Evolutionary conservation across 2,329 filamentous ascomycete genomes (phyloP).

Genomic region (Metarhizium album): DNA sequence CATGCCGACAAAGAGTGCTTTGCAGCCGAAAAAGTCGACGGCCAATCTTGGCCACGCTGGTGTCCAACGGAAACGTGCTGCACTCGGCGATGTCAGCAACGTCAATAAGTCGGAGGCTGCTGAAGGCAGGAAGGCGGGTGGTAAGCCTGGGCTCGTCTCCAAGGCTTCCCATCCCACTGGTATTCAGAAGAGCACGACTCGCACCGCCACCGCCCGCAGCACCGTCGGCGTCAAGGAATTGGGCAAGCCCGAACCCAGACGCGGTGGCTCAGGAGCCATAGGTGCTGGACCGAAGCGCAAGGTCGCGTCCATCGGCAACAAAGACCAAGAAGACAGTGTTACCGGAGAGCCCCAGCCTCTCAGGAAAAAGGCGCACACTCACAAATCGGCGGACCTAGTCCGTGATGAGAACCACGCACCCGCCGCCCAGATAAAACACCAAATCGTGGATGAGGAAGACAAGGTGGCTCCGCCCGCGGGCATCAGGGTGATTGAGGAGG

Average conservation of each 20-base stretch:
- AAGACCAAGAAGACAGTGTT: conserved; percentile 44
- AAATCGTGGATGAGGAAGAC: conserved; percentile 8
- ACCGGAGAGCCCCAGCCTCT: conserved; percentile 58
- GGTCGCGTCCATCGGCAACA: conserved; percentile 33
- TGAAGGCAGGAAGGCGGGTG: conserved; percentile 63
- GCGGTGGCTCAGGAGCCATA: conserved; percentile 55
- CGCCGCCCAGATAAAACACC: conserved; percentile 19
- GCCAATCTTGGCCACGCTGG: conserved; percentile 37
- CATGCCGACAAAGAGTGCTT: conserved; percentile 47
- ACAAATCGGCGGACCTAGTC: conserved; percentile 11
- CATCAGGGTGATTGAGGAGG: conserved; percentile 49
- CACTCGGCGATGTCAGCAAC: conserved; percentile 92
- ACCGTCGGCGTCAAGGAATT: conserved; percentile 54
- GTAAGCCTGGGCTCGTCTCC: conserved; percentile 60
- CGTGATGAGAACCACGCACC: conserved; percentile 38
- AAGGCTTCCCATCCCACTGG: conserved; percentile 76
- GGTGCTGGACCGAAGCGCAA: conserved; percentile 62
- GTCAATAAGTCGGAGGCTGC: conserved; percentile 65
- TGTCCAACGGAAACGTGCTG: conserved; percentile 60
- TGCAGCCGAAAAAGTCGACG: conserved; percentile 60
- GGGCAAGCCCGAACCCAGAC: conserved; percentile 63
- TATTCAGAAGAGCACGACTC: conserved; percentile 58
- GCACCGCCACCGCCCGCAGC: conserved; percentile 45
- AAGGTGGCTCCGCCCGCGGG: neutral
- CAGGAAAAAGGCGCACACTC: conserved; percentile 51